Evolutionary conservation across 306 rosid genomes (phyloP), one percentile per base, ranked within the genome.

Genomic region (Canavalia ensiformis): DNA sequence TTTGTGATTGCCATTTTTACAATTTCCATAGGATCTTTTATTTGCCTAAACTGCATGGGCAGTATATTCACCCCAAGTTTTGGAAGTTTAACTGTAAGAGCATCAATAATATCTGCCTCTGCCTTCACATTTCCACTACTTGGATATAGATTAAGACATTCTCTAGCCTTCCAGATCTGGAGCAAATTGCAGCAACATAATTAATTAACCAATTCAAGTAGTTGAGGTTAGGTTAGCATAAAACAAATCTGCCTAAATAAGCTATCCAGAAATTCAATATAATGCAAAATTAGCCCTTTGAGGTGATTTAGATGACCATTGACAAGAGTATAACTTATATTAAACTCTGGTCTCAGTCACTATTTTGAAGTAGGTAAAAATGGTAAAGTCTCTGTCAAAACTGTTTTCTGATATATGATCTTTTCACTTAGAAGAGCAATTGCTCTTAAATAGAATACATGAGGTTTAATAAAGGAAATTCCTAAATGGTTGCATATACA

Each of bases 131-230:
- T 87, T 86, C 89, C 76, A 56, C 97, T 89, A 83, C 81, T 90
- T 51, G 94, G 90, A 83, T 86, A 89, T 80, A 95, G 80, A 86
- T 89, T 89, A 87, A 95, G 91, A 81, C 99, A 95, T 80, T 95
- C 99, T 83, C 84, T 90, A 72, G 99, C 97, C 89, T 93, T 95
- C 99, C 99, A 95, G 74, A 95, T 89, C 99, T 95, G 92, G 34
- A 88, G 82, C 57, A 79, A 81, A 86, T 83, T 80, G 45, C 47
- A 87, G 83, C 28, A 50, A 77, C 59, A 57, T 62, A 70, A 75
- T 68, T 56, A 70, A 73, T 64, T 75, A 70, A 67, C 82, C 46
- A 83, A 75, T 80, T 75, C 67, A 50, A 50, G 62, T 45, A 74
- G 62, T 59, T 54, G 37, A 80, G 80, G 68, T 54, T 62, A 72